phyloP scores from a whole-genome alignment of 257 asterid species.

The Primulina eburnea region DNA sequence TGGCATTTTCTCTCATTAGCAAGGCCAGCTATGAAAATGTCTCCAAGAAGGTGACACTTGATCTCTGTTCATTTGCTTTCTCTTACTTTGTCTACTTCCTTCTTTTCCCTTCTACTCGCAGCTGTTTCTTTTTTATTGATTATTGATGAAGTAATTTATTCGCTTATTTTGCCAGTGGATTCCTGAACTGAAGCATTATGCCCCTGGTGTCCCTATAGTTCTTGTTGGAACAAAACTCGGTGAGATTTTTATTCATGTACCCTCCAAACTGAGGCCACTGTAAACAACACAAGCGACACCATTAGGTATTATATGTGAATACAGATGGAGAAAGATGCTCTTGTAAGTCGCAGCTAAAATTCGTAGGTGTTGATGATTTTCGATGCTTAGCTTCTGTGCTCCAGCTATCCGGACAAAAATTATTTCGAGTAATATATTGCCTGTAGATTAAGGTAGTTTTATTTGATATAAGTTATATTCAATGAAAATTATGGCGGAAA shows the following conservation, averaged over 20 bases:
- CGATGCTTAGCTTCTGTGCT: neutral
- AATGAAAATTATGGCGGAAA: slow-evolving; percentile 5
- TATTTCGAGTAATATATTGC: neutral
- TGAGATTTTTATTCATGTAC: slow-evolving; percentile 34
- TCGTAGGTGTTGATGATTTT: neutral
- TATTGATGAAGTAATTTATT: slow-evolving; percentile 9
- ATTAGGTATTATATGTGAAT: neutral
- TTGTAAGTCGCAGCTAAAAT: neutral
- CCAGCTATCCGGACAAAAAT: neutral
- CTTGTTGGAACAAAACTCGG: slow-evolving; percentile 84
- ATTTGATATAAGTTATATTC: neutral
- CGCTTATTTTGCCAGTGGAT: slow-evolving; percentile 55
- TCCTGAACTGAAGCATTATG: slow-evolving; percentile 77
- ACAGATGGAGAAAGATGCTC: neutral
- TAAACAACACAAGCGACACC: slow-evolving; percentile 2
- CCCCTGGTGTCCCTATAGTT: slow-evolving; percentile 76
- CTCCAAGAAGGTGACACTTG: slow-evolving; percentile 56
- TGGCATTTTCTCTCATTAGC: slow-evolving; percentile 78
- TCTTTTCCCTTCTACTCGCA: neutral
- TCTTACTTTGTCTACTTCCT: slow-evolving; percentile 10
- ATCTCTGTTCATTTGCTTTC: slow-evolving; percentile 10
- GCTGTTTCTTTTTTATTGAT: slow-evolving; percentile 12
- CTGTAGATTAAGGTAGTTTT: neutral
- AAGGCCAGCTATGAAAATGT: slow-evolving; percentile 79
- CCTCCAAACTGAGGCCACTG: slow-evolving; percentile 4